Base-by-base conservation (phyloP, 305 asterid genomes). In the Rubia peregrina region DNA sequence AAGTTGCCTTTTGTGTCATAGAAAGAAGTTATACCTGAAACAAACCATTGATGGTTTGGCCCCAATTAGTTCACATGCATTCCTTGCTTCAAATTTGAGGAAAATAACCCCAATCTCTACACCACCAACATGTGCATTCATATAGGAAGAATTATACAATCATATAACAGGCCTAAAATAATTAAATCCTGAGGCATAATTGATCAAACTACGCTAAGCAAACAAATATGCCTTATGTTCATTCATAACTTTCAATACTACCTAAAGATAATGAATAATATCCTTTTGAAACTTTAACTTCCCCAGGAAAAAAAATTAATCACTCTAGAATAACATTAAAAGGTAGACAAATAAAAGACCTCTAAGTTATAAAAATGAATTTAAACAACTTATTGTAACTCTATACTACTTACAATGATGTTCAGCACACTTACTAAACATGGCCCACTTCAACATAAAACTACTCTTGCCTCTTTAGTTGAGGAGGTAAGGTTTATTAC, bases 21-120 rank as follows among this genome's bases (percentile, higher is more conserved):
- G 81, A 82, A 74, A 66, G 98, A 94, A 26, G 97, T 94, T 77
- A 94, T 76, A 44, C 98, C 98, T 94, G 69, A 55, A 19, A 74
- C 42, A 65, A 63, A 9, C 21, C 26, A 19, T 17, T 51, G 57
- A 17, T 51, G 57, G 57, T 51, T 51, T 51, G 56, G 46, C 46
- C 33, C 38, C 7, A 33, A 38, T 53, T 16, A 71, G 42, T 72
- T 36, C 19, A 10, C 61, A 65, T 40, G 65, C 21, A 61, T 63
- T 59, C 30, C 43, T 19, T 56, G 17, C 21, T 16, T 64, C 26
- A 40, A 1, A 21, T n/a, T 62, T 30, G 46, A 51, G 75, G 22
- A 51, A 38, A 16, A 41, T 13, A 63, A 40, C 46, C 48, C 14
- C 56, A 14, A 38, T 11, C 17, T 36, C 19, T 13, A 53, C 36